A percentile compares a stretch with the other conserved stretches of the same genome.
These are phyloP conservation scores for Populus hybrid DNA, from an alignment of 441 rosid genomes.

Conservation along the genomic window DNA sequence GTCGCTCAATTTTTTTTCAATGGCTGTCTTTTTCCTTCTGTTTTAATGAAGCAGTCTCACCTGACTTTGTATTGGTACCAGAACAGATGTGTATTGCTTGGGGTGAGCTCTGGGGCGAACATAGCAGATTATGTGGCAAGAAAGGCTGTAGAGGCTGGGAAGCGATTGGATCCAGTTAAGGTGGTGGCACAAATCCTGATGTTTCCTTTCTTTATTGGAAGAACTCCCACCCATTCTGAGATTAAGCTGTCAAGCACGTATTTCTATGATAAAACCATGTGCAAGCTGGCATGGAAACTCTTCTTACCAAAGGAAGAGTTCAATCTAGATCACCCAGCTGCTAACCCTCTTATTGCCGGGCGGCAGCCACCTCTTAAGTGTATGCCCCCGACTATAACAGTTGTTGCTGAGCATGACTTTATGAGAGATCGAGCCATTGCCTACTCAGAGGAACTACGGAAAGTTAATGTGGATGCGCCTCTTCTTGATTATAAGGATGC, in stretches of 20 bases:
- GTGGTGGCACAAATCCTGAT: constrained; percentile 86
- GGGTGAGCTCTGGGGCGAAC: constrained; percentile 91
- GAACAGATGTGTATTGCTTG: too few species aligned
- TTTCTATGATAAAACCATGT: constrained; percentile 78
- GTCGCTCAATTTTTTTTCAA: background rate
- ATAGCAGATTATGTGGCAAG: constrained; percentile 77
- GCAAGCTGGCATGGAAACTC: constrained; percentile 80
- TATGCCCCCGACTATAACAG: constrained; percentile 86
- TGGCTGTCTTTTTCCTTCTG: background rate
- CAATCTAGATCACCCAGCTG: constrained; percentile 73
- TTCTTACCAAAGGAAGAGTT: constrained; percentile 73
- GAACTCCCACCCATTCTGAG: constrained; percentile 69
- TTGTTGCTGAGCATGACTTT: constrained; percentile 87
- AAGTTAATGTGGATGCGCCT: constrained; percentile 85
- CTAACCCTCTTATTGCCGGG: constrained; percentile 70
- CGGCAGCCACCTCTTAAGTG: constrained; percentile 64
- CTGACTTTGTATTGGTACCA: constrained; percentile 23
- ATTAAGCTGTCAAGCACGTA: constrained; percentile 73
- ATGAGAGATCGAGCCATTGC: constrained; percentile 93
- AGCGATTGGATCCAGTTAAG: constrained; percentile 68
- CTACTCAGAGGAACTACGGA: constrained; percentile 78
- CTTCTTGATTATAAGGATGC: constrained; percentile 86
- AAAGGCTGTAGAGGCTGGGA: constrained; percentile 74
- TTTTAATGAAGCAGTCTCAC: background rate
- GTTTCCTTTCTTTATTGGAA: constrained; percentile 90